Percentiles rank a stretch among this genome's conserved stretches.
These are phyloP conservation scores for Venturia effusa DNA, from an alignment of 2,329 filamentous ascomycete genomes.

Conservation along the genomic window DNA sequence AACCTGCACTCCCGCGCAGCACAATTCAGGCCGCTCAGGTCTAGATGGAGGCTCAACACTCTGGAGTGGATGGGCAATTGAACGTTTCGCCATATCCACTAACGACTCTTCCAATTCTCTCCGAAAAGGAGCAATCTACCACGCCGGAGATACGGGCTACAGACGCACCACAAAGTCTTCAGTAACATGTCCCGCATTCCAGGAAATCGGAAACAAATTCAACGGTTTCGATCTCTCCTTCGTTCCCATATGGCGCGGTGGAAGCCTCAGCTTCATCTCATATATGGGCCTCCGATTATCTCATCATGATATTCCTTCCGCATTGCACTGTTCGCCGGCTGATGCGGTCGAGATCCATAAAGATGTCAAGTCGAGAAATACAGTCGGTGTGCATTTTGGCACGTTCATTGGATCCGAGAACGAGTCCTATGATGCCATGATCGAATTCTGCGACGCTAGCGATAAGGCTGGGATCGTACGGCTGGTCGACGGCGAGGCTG, in stretches of 20 bases:
- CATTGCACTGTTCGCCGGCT: conserved; percentile 6
- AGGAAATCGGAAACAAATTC: conserved; percentile 8
- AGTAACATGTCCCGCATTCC: conserved; percentile 9
- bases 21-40: conserved; percentile 7
- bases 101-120: not conserved
- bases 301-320: conserved; percentile 7
- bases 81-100: not conserved
- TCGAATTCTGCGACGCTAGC: conserved; percentile 7
- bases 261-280: conserved; percentile 10
- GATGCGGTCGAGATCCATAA: conserved; percentile 11
- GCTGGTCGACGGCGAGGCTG: not conserved
- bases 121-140: conserved; percentile 9
- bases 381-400: conserved; percentile 10
- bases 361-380: conserved; percentile 4
- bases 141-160: conserved; percentile 12
- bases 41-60: conserved; percentile 4
- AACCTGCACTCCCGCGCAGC: conserved; percentile 10
- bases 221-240: conserved; percentile 11
- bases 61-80: conserved; percentile 10
- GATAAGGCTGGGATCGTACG: not conserved
- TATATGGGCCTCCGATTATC: conserved; percentile 4
- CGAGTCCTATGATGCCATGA: conserved; percentile 5
- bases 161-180: conserved; percentile 2
- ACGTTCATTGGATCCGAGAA: conserved; percentile 10
- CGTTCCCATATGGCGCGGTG: conserved; percentile 12